Evolutionary conservation across 345 rosid species (phyloP).

Genomic region (Linum tenue): DNA sequence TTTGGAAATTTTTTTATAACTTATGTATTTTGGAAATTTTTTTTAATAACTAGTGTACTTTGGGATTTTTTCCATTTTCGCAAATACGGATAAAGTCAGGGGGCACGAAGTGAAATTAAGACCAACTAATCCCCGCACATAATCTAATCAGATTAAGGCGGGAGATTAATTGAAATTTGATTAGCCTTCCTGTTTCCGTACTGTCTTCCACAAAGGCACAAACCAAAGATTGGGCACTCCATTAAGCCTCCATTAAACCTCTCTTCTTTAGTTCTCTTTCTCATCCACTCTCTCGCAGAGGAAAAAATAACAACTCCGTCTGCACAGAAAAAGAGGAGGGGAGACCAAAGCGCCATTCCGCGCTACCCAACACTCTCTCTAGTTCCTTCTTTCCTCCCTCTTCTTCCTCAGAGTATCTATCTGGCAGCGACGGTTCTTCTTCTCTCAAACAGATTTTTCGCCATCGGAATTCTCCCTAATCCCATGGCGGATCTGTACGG

Average conservation of each 20-base stretch:
- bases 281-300: background rate
- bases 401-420: background rate
- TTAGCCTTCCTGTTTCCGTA: background rate
- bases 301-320: background rate
- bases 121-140: background rate
- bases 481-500: constrained; percentile 57
- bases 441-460: background rate
- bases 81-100: background rate
- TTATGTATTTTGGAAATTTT: no score
- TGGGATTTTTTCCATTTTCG: no score
- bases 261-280: background rate
- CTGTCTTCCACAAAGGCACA: background rate
- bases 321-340: background rate
- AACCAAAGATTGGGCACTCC: background rate
- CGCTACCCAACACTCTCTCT: background rate
- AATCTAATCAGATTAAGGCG: background rate
- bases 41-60: no score
- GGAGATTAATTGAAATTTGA: background rate
- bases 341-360: background rate
- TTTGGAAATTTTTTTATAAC: no score
- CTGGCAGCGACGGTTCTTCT: background rate
- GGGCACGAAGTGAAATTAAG: background rate
- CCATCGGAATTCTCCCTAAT: background rate
- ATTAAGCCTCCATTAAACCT: constrained; percentile 1
- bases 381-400: background rate